phyloP scores from a whole-genome alignment of 148 eudicot genomes.

The Oxyria digyna region DNA sequence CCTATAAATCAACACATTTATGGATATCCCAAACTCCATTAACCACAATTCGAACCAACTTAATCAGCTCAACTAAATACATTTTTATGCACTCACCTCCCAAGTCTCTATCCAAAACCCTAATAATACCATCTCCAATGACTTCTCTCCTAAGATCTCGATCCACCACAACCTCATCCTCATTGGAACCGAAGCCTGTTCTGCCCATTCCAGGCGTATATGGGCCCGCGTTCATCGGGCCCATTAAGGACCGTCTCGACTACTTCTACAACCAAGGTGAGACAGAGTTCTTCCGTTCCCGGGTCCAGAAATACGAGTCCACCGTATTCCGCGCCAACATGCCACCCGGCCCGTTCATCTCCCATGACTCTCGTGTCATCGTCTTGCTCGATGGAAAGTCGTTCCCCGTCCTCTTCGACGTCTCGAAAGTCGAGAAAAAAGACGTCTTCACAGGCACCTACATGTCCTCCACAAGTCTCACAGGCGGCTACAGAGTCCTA shows the following conservation, averaged over 20 bases:
- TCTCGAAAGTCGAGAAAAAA: constrained; percentile 43
- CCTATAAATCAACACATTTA: not conserved
- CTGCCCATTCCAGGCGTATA: not conserved
- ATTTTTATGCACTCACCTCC: not conserved
- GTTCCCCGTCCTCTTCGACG: constrained; percentile 61
- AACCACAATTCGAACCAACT: not conserved
- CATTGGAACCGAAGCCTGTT: not conserved
- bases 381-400: constrained; percentile 44
- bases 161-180: not conserved
- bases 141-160: not conserved
- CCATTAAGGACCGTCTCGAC: not conserved
- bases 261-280: constrained; percentile 19
- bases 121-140: not conserved
- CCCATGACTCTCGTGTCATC: constrained; percentile 38
- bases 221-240: not conserved
- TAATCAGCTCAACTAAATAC: not conserved
- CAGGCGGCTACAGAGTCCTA: constrained; percentile 47
- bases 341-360: constrained; percentile 62
- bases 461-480: constrained; percentile 44
- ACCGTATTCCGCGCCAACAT: constrained; percentile 55
- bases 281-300: constrained; percentile 37
- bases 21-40: not conserved
- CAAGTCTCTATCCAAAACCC: not conserved
- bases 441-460: constrained; percentile 53
- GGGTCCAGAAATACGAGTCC: constrained; percentile 39